A percentile compares a stretch with the other conserved stretches of the same genome.
These are phyloP conservation scores for Oryza meridionalis DNA, from an alignment of 176 grass and related monocot genomes.

Conservation along the genomic window DNA sequence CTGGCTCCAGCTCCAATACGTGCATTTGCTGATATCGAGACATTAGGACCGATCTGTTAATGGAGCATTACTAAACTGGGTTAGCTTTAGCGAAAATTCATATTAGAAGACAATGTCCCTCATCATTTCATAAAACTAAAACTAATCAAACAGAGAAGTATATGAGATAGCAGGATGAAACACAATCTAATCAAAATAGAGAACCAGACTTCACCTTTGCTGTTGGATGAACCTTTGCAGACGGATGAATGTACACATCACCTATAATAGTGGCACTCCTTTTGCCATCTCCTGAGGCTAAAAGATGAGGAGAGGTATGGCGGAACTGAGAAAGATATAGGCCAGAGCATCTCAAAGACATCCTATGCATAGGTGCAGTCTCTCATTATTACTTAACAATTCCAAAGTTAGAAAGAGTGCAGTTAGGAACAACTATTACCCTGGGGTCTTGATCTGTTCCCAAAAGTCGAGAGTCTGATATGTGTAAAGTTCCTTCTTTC, in stretches of 20 bases:
- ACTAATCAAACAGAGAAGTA: conserved; percentile 1
- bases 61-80: background rate
- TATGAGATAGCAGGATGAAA: conserved; percentile 8
- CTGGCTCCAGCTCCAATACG: conserved; percentile 91
- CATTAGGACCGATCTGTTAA: conserved; percentile 97
- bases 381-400: conserved; percentile 23
- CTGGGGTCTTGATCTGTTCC: conserved; percentile 99
- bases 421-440: conserved; percentile 49
- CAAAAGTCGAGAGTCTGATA: conserved; percentile 94
- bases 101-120: background rate
- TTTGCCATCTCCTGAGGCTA: conserved; percentile 81
- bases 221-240: conserved; percentile 96
- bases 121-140: conserved; percentile 13
- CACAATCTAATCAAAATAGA: conserved; percentile 18
- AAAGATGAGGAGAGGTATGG: conserved; percentile 72
- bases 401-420: conserved; percentile 13
- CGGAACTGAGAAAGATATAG: conserved; percentile 90
- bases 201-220: conserved; percentile 69
- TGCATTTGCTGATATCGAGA: conserved; percentile 98
- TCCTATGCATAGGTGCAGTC: conserved; percentile 58
- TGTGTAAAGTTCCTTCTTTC: conserved; percentile 96
- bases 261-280: conserved; percentile 75
- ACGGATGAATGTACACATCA: conserved; percentile 97
- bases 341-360: conserved; percentile 94
- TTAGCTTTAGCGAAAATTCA: conserved; percentile 10